phyloP scores from a whole-genome alignment of 331 rosid genomes.

The Malus hybrid region DNA sequence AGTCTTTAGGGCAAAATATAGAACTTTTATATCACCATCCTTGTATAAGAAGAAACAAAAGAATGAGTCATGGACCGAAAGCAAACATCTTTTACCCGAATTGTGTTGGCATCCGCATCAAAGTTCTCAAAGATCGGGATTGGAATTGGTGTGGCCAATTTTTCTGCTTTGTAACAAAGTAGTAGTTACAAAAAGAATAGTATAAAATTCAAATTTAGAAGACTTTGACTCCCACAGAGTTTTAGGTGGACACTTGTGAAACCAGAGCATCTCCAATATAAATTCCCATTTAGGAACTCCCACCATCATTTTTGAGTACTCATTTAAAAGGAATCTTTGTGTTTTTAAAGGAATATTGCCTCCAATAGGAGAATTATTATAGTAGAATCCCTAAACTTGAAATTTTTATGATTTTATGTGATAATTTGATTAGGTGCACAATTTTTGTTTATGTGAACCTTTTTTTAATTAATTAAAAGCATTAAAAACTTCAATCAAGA shows the following conservation, averaged over 20 bases:
- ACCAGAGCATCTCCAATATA: not conserved
- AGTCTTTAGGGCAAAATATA: not conserved
- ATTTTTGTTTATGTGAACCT: too few relatives aligned
- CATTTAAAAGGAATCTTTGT: too few relatives aligned
- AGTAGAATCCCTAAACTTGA: too few relatives aligned
- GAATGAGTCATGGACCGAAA: slow-evolving; percentile 7
- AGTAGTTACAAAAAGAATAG: not conserved
- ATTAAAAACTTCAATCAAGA: too few relatives aligned
- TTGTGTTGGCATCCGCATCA: not conserved
- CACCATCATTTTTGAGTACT: too few relatives aligned
- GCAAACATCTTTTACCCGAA: not conserved
- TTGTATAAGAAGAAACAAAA: not conserved
- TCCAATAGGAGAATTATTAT: too few relatives aligned
- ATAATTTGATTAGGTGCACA: too few relatives aligned
- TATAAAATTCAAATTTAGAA: not conserved
- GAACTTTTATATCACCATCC: not conserved
- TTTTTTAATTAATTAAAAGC: too few relatives aligned
- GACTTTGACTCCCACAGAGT: not conserved
- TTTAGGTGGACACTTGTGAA: not conserved
- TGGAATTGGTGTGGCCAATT: not conserved
- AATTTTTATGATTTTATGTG: too few relatives aligned
- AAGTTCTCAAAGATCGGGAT: slow-evolving; percentile 8
- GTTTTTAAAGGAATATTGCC: too few relatives aligned
- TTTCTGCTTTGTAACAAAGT: slow-evolving; percentile 1
- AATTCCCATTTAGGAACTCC: too few relatives aligned